These are phyloP conservation scores for Recurvomyces mirabilis DNA, from an alignment of 495 filamentous ascomycete genomes.

Conservation along the genomic window DNA sequence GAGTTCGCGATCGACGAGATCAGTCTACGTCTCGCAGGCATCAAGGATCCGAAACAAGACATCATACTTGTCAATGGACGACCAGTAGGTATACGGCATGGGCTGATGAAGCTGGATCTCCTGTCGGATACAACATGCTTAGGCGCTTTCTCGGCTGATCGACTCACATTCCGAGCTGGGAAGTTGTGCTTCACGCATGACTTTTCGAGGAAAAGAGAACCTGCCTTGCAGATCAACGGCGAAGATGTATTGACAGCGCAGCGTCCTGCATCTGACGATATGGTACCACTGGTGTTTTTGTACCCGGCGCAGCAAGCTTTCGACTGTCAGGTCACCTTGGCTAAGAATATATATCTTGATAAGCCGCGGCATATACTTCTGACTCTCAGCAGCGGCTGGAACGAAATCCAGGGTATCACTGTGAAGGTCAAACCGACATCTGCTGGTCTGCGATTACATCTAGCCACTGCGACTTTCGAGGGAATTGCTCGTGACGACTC, in stretches of 20 bases:
- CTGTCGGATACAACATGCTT: slow-evolving; percentile 47
- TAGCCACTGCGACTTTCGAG: slow-evolving; percentile 51
- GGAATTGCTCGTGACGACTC: slow-evolving; percentile 35
- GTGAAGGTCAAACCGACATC: slow-evolving; percentile 71
- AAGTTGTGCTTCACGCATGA: slow-evolving; percentile 64
- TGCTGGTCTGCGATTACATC: slow-evolving; percentile 75
- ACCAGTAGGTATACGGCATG: slow-evolving; percentile 39
- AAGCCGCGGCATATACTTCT: slow-evolving; percentile 65
- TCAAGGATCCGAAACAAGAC: slow-evolving; percentile 40
- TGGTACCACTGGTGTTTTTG: too few relatives aligned
- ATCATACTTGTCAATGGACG: slow-evolving; percentile 50
- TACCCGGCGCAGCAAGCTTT: slow-evolving; percentile 38
- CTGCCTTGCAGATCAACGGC: slow-evolving; percentile 35
- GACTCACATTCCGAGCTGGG: slow-evolving; percentile 51
- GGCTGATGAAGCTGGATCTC: slow-evolving; percentile 25
- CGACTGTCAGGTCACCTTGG: slow-evolving; percentile 38
- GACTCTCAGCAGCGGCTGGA: slow-evolving; percentile 62
- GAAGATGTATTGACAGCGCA: slow-evolving; percentile 21
- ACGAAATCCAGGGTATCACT: slow-evolving; percentile 55
- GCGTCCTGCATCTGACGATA: too few relatives aligned
- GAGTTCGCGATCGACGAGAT: slow-evolving; percentile 55
- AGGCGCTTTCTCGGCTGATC: slow-evolving; percentile 66
- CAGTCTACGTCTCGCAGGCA: slow-evolving; percentile 50
- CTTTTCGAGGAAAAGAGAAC: slow-evolving; percentile 27
- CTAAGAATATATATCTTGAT: slow-evolving; percentile 60